Base-by-base conservation (phyloP, 768 basidiomycete genomes). In the Lepiota venenata region DNA sequence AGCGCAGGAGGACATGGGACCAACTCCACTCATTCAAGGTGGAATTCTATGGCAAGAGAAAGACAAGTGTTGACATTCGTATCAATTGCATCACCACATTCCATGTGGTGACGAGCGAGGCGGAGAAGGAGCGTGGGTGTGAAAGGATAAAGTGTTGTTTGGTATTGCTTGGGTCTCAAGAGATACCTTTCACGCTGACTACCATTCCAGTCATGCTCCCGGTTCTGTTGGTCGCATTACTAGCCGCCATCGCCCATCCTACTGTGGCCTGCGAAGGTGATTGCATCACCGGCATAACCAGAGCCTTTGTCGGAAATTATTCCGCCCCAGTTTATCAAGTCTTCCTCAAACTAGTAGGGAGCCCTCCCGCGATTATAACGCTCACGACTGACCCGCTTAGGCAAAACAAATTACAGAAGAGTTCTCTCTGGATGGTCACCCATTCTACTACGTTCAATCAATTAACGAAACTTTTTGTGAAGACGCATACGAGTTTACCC, bases 221-320 rank as follows among this genome's bases (percentile, higher is more conserved):
- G 27, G 46, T 71, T 50, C 54, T 64, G 14, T 36, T 63, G 16
- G 59, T 67, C 60, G 72, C 76, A 42, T 62, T 68, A 61, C 63
- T 71, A 39, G 75, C 43, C 36, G 10, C 29, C 35, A 16, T 10
- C 37, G 8, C n/a, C 25, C 37, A 7, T n/a, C 21, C 7, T 22
- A 22, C 16, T 12, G 61, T 63, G 36, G 82, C 83, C 25, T 91
- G 88, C 64, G 88, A 91, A 73, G 84, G 82, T 20, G 79, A 82
- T 27, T 90, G 88, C 63, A 86, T 84, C 53, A 66, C 69, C 15
- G 75, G 69, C n/a, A 79, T 83, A 58, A 87, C 85, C 14, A 73
- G 76, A 39, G 76, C 79, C 25, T 82, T 80, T 56, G 59, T 81
- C 45, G 64, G 66, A 14, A 80, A 81, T 64, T 85, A 85, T 57